A percentile compares a stretch with the other conserved stretches of the same genome.
Evolutionary conservation across 164 flowering plant species (phyloP).

Genomic region (Vitis cinerea): DNA sequence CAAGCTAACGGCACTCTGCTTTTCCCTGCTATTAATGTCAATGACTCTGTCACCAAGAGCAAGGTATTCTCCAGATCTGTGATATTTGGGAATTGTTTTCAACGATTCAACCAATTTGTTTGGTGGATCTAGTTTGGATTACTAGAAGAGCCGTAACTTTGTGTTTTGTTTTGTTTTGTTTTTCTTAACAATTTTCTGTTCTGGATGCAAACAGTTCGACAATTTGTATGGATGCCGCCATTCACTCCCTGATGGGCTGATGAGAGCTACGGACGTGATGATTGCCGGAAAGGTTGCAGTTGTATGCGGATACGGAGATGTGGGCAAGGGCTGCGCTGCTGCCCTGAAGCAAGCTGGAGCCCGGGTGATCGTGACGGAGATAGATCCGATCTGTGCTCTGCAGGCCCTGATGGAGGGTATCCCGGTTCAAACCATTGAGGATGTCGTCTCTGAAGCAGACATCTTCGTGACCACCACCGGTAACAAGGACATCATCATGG

Average conservation of each 20-base stretch:
- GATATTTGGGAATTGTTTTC: background rate
- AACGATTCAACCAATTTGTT: background rate
- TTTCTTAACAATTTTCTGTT: background rate
- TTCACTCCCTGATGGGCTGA: slow-evolving; percentile 78
- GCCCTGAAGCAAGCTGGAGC: slow-evolving; percentile 73
- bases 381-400: slow-evolving; percentile 79
- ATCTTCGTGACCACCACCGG: slow-evolving; percentile 85
- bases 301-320: slow-evolving; percentile 73
- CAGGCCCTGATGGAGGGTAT: slow-evolving; percentile 77
- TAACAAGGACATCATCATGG: slow-evolving; percentile 82
- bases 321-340: slow-evolving; percentile 78
- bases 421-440: slow-evolving; percentile 58
- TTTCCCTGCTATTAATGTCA: slow-evolving; percentile 78
- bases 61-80: slow-evolving; percentile 40
- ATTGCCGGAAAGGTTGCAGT: slow-evolving; percentile 74
- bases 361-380: slow-evolving; percentile 74
- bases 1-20: slow-evolving; percentile 54
- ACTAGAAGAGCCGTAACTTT: too few relatives aligned
- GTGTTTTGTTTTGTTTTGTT: background rate
- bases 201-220: slow-evolving; percentile 46
- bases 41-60: slow-evolving; percentile 88
- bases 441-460: slow-evolving; percentile 60
- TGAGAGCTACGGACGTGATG: slow-evolving; percentile 86
- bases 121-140: background rate
- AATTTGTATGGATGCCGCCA: slow-evolving; percentile 86